Conservation (phyloP, 2,329 filamentous ascomycete genomes). For the Diplocarpon mali region DNA sequence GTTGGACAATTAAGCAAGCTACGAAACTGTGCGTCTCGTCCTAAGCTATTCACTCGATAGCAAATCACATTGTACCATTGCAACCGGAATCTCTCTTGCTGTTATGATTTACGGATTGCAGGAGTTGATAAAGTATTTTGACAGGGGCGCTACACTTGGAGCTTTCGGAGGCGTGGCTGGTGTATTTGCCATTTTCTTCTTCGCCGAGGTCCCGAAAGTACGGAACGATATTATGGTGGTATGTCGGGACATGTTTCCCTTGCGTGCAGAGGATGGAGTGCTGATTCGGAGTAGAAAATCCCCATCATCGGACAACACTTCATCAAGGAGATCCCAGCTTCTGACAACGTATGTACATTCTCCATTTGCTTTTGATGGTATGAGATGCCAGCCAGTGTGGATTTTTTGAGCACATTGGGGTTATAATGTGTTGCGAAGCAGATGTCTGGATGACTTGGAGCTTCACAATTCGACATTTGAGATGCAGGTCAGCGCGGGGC, state of each 20-base stretch:
- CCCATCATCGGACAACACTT: conserved; percentile 42
- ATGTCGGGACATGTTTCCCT: conserved; percentile 16
- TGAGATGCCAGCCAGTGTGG: not conserved
- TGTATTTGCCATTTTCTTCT: conserved; percentile 46
- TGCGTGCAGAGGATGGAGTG: not conserved
- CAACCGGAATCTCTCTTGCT: no score
- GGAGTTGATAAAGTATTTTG: conserved; percentile 2
- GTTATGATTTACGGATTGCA: not conserved
- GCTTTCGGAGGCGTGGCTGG: conserved; percentile 46
- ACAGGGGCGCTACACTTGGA: conserved; percentile 40
- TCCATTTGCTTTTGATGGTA: not conserved
- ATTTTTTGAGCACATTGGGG: not conserved
- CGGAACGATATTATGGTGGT: conserved; percentile 48
- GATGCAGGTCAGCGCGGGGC: no score
- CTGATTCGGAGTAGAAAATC: conserved; percentile 33
- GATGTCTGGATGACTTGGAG: not conserved
- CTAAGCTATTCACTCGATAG: not conserved
- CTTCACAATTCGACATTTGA: no score
- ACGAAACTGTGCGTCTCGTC: conserved; percentile 36
- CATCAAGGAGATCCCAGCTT: conserved; percentile 42
- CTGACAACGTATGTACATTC: conserved; percentile 47
- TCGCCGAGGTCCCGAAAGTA: conserved; percentile 51
- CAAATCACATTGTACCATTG: not conserved
- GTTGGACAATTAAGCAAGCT: conserved; percentile 39
- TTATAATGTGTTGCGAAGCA: no score